phyloP scores from a whole-genome alignment of 352 stramenopile genomes.

The Globisporangium okanoganense region DNA sequence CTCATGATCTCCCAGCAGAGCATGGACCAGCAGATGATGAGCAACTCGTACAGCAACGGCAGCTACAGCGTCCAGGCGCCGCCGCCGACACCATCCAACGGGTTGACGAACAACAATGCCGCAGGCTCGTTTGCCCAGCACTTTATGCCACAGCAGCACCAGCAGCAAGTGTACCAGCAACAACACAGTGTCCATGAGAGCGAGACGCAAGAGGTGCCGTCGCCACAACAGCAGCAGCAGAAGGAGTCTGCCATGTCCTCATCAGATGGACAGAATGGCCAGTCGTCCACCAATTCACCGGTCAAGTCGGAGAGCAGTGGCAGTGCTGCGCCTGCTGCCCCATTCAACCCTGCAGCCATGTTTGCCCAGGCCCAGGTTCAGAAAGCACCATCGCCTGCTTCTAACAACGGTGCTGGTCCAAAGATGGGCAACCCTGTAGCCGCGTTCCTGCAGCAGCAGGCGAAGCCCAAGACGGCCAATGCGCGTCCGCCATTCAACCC shows the following conservation, averaged over 20 bases:
- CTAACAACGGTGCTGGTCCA: neutral
- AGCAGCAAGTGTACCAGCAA: slow-evolving; percentile 16
- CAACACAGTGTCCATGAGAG: slow-evolving; percentile 7
- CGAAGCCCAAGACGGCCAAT: slow-evolving; percentile 24
- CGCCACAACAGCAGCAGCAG: slow-evolving; percentile 17
- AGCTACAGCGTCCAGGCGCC: slow-evolving; percentile 12
- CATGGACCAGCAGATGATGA: slow-evolving; percentile 20
- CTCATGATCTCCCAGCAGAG: slow-evolving; percentile 26
- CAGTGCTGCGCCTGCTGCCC: slow-evolving; percentile 7
- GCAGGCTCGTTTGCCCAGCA: slow-evolving; percentile 40
- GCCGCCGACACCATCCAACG: slow-evolving; percentile 7
- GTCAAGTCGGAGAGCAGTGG: slow-evolving; percentile 2
- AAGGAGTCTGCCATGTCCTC: slow-evolving; percentile 12
- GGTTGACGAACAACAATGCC: slow-evolving; percentile 24
- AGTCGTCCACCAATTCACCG: slow-evolving; percentile 7
- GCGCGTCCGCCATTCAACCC: slow-evolving; percentile 37
- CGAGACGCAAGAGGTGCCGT: slow-evolving; percentile 25
- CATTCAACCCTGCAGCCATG: slow-evolving; percentile 52
- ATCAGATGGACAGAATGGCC: slow-evolving; percentile 13
- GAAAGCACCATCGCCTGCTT: slow-evolving; percentile 16
- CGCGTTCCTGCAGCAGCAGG: slow-evolving; percentile 53
- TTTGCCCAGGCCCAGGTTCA: slow-evolving; percentile 46
- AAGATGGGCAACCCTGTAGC: slow-evolving; percentile 37
- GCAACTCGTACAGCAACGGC: slow-evolving; percentile 4
- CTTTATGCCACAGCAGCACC: slow-evolving; percentile 24